Base-by-base conservation (phyloP, 2,329 filamentous ascomycete genomes). In the Kalaharituber pfeilii region DNA sequence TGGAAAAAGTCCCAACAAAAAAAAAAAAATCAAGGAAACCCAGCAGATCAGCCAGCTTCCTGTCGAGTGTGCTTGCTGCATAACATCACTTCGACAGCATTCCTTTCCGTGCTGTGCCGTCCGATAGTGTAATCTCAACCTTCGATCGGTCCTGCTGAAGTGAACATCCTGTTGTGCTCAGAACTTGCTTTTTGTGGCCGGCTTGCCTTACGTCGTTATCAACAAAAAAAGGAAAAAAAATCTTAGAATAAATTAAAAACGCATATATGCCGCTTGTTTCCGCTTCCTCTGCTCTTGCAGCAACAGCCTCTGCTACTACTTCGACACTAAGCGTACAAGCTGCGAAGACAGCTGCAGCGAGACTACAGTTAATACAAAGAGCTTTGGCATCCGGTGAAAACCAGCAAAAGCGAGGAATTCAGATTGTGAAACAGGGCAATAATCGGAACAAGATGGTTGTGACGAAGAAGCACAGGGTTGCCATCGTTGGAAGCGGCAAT, bases 401-500 rank as follows among this genome's bases (percentile, higher is more conserved):
- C 20, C 13, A 3, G 33, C 33, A 39, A 39, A 39, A 18, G 20
- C 13, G 33, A 1, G 15, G 15, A 39, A 39, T 15, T 39, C 15
- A 13, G 33, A 18, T 39, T 15, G 33, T 9, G 15, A 39, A 2
- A 18, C 13, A 13, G 15, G 4, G 33, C 3, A 39, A 39, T 39
- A 39, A 5, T 18, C 15, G 20, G 33, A 47, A 4, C 4, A 47
- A 22, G 22, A 47, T 47, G 42, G 42, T 47, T 47, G 5, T 22
- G 13, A 11, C 18, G 42, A 56, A 79, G 72, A 87, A 83, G 71
- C 87, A 94, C 77, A 93, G 87, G 75, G 85, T 95, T 65, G 88
- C 87, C 58, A 79, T 98, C 52, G 79, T 98, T 62, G 91, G 91
- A 64, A 96, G 89, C 52, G 91, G 91, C 65, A 98, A 98, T 70